phyloP scores from a whole-genome alignment of 129 eudicot genomes.

The Lactuca sativa region DNA sequence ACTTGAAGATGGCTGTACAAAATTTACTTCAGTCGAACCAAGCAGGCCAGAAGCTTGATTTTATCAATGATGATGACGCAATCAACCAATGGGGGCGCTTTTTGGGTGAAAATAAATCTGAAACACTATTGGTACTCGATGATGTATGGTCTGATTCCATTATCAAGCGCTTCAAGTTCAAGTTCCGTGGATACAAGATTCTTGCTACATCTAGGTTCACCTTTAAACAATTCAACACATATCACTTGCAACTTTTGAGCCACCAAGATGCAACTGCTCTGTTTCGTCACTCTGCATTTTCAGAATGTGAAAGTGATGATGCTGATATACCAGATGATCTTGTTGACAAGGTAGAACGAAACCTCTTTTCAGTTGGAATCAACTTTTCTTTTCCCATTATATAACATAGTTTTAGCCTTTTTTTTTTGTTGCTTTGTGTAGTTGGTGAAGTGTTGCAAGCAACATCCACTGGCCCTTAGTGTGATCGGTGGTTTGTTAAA shows the following conservation, averaged over 20 bases:
- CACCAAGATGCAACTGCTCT: conserved; percentile 36
- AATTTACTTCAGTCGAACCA: conserved; percentile 26
- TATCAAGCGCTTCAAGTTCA: conserved; percentile 20
- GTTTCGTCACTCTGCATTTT: conserved; percentile 40
- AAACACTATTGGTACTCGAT: conserved; percentile 44
- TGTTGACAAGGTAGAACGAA: conserved; percentile 38
- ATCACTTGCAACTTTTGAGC: conserved; percentile 32
- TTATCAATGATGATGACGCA: conserved; percentile 45
- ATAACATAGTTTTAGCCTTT: background rate
- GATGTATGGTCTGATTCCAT: conserved; percentile 45
- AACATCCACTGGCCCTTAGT: conserved; percentile 38
- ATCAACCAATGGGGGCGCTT: conserved; percentile 34
- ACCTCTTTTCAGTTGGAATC: background rate
- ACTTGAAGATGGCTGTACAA: conserved; percentile 22
- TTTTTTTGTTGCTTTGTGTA: conserved; percentile 16
- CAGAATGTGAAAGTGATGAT: conserved; percentile 3
- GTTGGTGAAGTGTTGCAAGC: conserved; percentile 38
- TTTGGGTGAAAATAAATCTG: conserved; percentile 22
- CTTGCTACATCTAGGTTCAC: conserved; percentile 43
- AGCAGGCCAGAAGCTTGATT: conserved; percentile 21
- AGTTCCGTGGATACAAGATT: conserved; percentile 31
- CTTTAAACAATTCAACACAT: conserved; percentile 26
- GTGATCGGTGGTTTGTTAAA: conserved; percentile 44
- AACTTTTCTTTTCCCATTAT: background rate
- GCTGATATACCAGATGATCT: conserved; percentile 26